phyloP scores from a whole-genome alignment of 331 rosid genomes.

The Acacia concinna region DNA sequence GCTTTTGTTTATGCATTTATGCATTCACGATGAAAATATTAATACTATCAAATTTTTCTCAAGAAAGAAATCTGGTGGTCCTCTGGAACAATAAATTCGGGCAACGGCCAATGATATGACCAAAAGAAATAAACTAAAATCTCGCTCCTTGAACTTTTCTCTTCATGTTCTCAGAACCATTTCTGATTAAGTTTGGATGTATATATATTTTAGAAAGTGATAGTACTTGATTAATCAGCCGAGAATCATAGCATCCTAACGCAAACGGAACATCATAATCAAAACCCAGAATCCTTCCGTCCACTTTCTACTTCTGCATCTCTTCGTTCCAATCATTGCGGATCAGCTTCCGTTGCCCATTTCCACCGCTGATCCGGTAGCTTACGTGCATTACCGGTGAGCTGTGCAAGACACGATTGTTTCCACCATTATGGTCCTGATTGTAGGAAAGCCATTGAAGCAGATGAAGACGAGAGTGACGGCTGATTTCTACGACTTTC shows the following conservation, averaged over 20 bases:
- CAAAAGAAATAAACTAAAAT: background rate
- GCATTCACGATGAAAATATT: background rate
- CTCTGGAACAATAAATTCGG: background rate
- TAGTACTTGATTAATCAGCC: conserved; percentile 33
- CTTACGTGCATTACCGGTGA: background rate
- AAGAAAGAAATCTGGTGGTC: background rate
- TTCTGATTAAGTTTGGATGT: background rate
- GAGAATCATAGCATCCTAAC: conserved; percentile 36
- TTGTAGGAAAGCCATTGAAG: conserved; percentile 70
- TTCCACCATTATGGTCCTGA: conserved; percentile 62
- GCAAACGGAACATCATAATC: conserved; percentile 29
- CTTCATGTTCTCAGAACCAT: background rate
- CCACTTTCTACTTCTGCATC: background rate
- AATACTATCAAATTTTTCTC: background rate
- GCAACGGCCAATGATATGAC: background rate
- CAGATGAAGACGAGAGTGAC: conserved; percentile 86
- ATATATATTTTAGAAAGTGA: conserved; percentile 8
- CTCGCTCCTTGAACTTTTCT: background rate
- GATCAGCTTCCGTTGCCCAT: background rate
- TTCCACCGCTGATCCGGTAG: conserved; percentile 19
- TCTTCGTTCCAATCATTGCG: background rate
- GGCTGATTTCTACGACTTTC: conserved; percentile 80
- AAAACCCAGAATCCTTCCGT: conserved; percentile 23
- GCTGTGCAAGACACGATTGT: conserved; percentile 41
- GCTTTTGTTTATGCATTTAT: background rate